A percentile compares a stretch with the other conserved stretches of the same genome.
phyloP scores from a whole-genome alignment of 2,329 filamentous ascomycete species.

The Neurospora crassa region DNA sequence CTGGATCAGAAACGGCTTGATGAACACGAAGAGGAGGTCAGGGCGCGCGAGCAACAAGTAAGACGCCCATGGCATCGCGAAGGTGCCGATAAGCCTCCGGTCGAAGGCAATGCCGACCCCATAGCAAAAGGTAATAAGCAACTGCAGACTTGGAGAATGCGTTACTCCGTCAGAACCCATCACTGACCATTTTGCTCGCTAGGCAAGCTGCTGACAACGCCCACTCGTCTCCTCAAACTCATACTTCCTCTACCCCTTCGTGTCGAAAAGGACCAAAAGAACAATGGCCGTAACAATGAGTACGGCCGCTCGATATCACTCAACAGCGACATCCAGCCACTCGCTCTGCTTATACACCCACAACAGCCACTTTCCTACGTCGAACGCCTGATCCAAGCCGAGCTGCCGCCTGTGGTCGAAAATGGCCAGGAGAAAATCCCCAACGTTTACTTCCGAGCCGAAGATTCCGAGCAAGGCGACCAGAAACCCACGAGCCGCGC shows the following conservation, averaged over 20 bases:
- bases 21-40: slow-evolving; percentile 28
- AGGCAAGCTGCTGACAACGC: slow-evolving; percentile 73
- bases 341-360: slow-evolving; percentile 78
- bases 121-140: slow-evolving; percentile 24
- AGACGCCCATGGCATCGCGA: slow-evolving; percentile 58
- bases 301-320: slow-evolving; percentile 25
- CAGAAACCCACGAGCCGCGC: slow-evolving; percentile 24
- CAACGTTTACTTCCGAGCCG: slow-evolving; percentile 68
- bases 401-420: slow-evolving; percentile 61
- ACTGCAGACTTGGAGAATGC: background rate
- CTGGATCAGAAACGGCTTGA: slow-evolving; percentile 25
- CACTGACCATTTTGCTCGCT: background rate
- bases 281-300: slow-evolving; percentile 22
- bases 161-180: background rate
- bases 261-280: slow-evolving; percentile 29
- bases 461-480: slow-evolving; percentile 59
- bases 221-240: slow-evolving; percentile 69
- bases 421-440: slow-evolving; percentile 62
- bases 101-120: slow-evolving; percentile 19
- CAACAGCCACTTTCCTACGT: slow-evolving; percentile 88
- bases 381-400: slow-evolving; percentile 79
- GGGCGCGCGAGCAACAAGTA: slow-evolving; percentile 44
- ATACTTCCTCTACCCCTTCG: slow-evolving; percentile 58
- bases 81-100: slow-evolving; percentile 36
- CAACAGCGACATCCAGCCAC: slow-evolving; percentile 55